A percentile compares a stretch with the other conserved stretches of the same genome.
Evolutionary conservation across 108 stramenopile genomes (phyloP).

Genomic region (Schizochytrium sp.): DNA sequence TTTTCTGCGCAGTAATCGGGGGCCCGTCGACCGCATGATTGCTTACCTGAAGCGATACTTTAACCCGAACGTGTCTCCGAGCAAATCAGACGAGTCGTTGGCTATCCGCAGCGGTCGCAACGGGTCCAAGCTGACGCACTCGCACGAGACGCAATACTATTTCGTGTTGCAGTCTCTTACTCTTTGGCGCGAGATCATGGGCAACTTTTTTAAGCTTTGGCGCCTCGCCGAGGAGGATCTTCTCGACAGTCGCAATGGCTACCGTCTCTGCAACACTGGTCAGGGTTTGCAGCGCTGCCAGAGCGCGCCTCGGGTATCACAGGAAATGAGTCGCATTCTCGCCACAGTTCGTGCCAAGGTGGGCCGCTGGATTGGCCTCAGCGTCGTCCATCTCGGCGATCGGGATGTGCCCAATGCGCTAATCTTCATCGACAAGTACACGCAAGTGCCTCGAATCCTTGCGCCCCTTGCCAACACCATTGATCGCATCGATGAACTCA

Average conservation of each 20-base stretch:
- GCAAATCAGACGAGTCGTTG: slow-evolving; percentile 28
- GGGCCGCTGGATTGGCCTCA: slow-evolving; percentile 70
- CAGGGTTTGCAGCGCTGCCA: slow-evolving; percentile 76
- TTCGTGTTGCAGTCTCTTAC: slow-evolving; percentile 67
- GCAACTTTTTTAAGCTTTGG: slow-evolving; percentile 64
- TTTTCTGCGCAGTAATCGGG: slow-evolving; percentile 54
- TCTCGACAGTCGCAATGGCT: slow-evolving; percentile 40
- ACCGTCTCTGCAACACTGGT: slow-evolving; percentile 67
- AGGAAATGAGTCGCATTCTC: slow-evolving; percentile 59
- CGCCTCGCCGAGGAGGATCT: slow-evolving; percentile 60
- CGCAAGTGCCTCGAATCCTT: slow-evolving; percentile 72
- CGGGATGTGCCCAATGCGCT: slow-evolving; percentile 80
- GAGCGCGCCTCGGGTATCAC: slow-evolving; percentile 54
- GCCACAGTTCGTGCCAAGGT: slow-evolving; percentile 49
- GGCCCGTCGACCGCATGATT: slow-evolving; percentile 60
- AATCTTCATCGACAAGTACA: slow-evolving; percentile 82
- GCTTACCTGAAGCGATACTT: slow-evolving; percentile 56
- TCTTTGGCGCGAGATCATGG: slow-evolving; percentile 67
- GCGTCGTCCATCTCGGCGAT: slow-evolving; percentile 69
- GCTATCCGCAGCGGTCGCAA: slow-evolving; percentile 22
- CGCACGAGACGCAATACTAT: slow-evolving; percentile 64
- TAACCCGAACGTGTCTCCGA: slow-evolving; percentile 35
- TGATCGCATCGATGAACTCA: slow-evolving; percentile 44
- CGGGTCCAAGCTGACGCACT: slow-evolving; percentile 67
- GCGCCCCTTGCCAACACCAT: slow-evolving; percentile 55